A percentile compares a stretch with the other conserved stretches of the same genome.
Conservation (phyloP, 352 stramenopile species). For the Aphanomyces cochlioides region DNA sequence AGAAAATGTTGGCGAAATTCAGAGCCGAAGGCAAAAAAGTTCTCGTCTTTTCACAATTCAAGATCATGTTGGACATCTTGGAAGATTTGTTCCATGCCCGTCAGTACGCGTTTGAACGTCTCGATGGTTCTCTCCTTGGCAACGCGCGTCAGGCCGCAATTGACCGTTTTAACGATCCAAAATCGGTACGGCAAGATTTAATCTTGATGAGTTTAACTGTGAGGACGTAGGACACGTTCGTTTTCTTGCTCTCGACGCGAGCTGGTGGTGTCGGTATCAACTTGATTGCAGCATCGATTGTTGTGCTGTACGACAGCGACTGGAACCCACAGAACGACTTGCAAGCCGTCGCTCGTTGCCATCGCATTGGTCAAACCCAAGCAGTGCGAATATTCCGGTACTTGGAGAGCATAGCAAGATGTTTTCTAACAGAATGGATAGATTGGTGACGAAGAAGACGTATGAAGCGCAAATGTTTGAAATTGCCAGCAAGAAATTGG, state of each 20-base stretch:
- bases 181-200: slow-evolving; percentile 38
- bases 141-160: slow-evolving; percentile 98
- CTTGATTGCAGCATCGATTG: slow-evolving; percentile 85
- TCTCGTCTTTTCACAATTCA: slow-evolving; percentile 99
- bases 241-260: slow-evolving; percentile 95
- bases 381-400: slow-evolving; percentile 98
- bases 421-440: not conserved
- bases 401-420: not conserved
- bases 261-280: slow-evolving; percentile 98
- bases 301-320: slow-evolving; percentile 92
- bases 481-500: slow-evolving; percentile 97
- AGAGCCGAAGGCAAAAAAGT: slow-evolving; percentile 96
- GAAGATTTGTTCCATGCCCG: slow-evolving; percentile 81
- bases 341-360: slow-evolving; percentile 96
- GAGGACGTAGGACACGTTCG: slow-evolving; percentile 83
- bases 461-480: slow-evolving; percentile 99
- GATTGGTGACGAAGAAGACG: slow-evolving; percentile 96
- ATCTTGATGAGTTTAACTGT: not conserved
- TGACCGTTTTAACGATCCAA: slow-evolving; percentile 95
- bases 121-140: slow-evolving; percentile 96
- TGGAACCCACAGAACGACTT: slow-evolving; percentile 99
- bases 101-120: slow-evolving; percentile 88
- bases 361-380: slow-evolving; percentile 99
- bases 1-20: slow-evolving; percentile 99
- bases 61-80: slow-evolving; percentile 98